Percentiles rank a stretch among this genome's conserved stretches.
phyloP scores from a whole-genome alignment of 2,329 filamentous ascomycete genomes.

The Neonectria magnoliae region DNA sequence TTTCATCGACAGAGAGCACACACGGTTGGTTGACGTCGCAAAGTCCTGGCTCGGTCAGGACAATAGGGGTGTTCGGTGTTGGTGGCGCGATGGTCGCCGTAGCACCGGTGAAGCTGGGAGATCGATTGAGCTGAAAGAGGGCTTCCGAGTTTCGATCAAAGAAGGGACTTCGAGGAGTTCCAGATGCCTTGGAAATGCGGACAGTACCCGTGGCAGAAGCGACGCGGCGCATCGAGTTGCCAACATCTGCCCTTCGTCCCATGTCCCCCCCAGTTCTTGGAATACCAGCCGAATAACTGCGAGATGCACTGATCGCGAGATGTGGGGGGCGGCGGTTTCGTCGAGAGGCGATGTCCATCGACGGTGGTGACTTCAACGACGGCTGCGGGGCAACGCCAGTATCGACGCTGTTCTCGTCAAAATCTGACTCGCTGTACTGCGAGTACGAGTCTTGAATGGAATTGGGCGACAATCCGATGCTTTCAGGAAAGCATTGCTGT shows the following conservation, averaged over 20 bases:
- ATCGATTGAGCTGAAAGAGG: slow-evolving; percentile 55
- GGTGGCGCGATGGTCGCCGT: slow-evolving; percentile 57
- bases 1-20: slow-evolving; percentile 45
- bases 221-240: slow-evolving; percentile 63
- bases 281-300: slow-evolving; percentile 54
- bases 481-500: slow-evolving; percentile 35
- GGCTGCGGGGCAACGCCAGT: slow-evolving; percentile 30
- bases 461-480: slow-evolving; percentile 27
- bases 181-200: slow-evolving; percentile 46
- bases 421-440: slow-evolving; percentile 27
- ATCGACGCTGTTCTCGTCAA: slow-evolving; percentile 29
- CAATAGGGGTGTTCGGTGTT: slow-evolving; percentile 60
- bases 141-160: slow-evolving; percentile 58
- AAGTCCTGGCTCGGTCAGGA: slow-evolving; percentile 49
- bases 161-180: slow-evolving; percentile 50
- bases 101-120: slow-evolving; percentile 53
- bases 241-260: slow-evolving; percentile 55
- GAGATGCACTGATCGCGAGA: slow-evolving; percentile 57
- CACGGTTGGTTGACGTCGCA: slow-evolving; percentile 53
- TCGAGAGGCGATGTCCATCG: slow-evolving; percentile 64
- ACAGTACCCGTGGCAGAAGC: slow-evolving; percentile 59
- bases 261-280: slow-evolving; percentile 62
- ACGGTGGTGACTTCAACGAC: slow-evolving; percentile 58
- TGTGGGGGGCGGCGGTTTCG: slow-evolving; percentile 58
- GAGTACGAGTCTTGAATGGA: slow-evolving; percentile 33